Evolutionary conservation across 140 eudicot species (phyloP), one percentile per base, ranked within the genome.

Genomic region (Cichorium intybus): DNA sequence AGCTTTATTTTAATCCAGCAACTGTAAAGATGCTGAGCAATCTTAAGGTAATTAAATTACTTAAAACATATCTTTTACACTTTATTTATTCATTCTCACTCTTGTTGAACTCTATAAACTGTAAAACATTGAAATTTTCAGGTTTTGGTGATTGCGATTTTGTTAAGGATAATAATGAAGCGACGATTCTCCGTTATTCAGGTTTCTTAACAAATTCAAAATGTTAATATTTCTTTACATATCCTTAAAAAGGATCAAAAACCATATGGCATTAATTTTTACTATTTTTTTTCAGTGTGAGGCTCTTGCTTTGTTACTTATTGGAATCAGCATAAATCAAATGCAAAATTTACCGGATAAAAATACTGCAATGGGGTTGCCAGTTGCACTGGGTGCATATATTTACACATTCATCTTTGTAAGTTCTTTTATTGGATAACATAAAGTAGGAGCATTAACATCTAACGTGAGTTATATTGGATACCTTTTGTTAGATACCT

Each of bases 21-120:
- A 94, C 99, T 24, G 99, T 94, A 70, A 94, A 94, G 91, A 94
- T 94, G 99, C 81, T 94, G 64, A 94, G 99, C 84, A 94, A 94
- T 77, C 81, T 94, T 67, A 94, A 94, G 97, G 99, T 93, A 75
- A 41, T 5, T 35, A 60, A 39, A 63, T 39, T 53, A 21, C 48
- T 24, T 2, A 57, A 47, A 24, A 58, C 55, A 14, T 31, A 31
- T 16, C 2, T 68, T 26, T 56, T 9, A 50, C 69, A 24, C 37
- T 66, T 24, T 21, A 26, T 39, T 17, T 14, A 2, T 43, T 10
- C 20, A 43, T 18, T 9, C 2, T 35, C 10, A 9, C 43, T 9
- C 43, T 15, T 62, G 34, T 33, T 23, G 15, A 43, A 34, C 37
- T 34, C 49, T 64, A 41, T n/a, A n/a, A n/a, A n/a, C n/a, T n/a